Percentiles rank a stretch among this genome's conserved stretches.
phyloP scores from a whole-genome alignment of 768 basidiomycete species.

The Basidioascus undulatus region DNA sequence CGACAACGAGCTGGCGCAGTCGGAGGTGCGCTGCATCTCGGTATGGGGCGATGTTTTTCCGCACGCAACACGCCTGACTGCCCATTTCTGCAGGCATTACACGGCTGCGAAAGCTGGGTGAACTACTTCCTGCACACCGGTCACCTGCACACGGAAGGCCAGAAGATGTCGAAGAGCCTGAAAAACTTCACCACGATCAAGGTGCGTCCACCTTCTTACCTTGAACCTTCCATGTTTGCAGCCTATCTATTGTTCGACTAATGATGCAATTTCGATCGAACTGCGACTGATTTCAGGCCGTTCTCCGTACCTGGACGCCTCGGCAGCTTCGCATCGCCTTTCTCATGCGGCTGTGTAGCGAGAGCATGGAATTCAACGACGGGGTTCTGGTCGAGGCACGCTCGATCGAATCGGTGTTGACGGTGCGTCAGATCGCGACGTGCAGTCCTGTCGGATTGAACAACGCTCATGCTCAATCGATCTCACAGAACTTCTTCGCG shows the following conservation, averaged over 20 bases:
- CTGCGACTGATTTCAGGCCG: conserved; percentile 37
- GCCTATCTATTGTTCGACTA: no score
- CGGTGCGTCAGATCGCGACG: no score
- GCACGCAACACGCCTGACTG: no score
- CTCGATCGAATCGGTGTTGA: conserved; percentile 55
- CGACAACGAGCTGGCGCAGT: conserved; percentile 94
- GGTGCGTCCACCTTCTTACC: no score
- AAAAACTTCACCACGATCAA: conserved; percentile 95
- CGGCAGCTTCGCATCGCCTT: conserved; percentile 81
- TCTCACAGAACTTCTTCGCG: conserved; percentile 94
- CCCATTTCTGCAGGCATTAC: conserved; percentile 52
- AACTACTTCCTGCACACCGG: conserved; percentile 98
- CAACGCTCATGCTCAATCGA: no score
- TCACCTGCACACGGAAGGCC: conserved; percentile 87
- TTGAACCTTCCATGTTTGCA: no score
- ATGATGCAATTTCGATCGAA: no score
- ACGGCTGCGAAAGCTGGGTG: conserved; percentile 78
- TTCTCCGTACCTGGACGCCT: conserved; percentile 52
- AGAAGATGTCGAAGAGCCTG: conserved; percentile 97
- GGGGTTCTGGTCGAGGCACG: conserved; percentile 63
- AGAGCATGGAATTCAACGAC: conserved; percentile 83
- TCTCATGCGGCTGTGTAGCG: conserved; percentile 71
- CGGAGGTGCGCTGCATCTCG: conserved; percentile 44
- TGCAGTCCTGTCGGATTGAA: no score
- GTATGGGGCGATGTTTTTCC: no score